Base-by-base conservation (phyloP, 768 basidiomycete species). In the Auricularia cornea region DNA sequence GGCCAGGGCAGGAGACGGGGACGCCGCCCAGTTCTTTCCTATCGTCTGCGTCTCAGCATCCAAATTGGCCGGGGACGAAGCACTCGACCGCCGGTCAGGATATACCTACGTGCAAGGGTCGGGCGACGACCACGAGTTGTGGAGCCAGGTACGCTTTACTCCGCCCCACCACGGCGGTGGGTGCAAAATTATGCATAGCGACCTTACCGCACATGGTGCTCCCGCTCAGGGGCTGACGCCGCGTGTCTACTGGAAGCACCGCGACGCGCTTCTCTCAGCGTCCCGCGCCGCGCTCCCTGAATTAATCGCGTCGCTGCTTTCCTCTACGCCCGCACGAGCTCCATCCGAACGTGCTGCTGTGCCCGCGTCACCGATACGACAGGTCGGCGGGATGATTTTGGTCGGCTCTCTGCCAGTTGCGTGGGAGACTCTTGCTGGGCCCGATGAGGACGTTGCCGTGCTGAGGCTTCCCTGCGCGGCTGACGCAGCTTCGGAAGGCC, bases 41-140 rank as follows among this genome's bases (percentile, higher is more conserved):
- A 72, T 98, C 62, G 77, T 98, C 30, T 97, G 94, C 72, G 74
- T 94, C 12, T 94, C 91, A 2, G 94, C 95, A 2, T 95, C 93
- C 3, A 85, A 84, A 66, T 86, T 85, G 66, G 79, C 88, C 5
- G 70, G 18, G 26, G 20, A 76, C 5, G 83, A 84, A 2, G 85
- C 85, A 6, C 62, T 82, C 1, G 87, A 89, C 64, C 78, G 89
- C 26, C 82, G 88, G 10, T 74, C 78, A n/a, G 91, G 90, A 0
- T 97, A 87, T 71, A 79, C 85, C 26, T 98, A 98, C 71, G 83
- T 98, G 8, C 94, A 96, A 72, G 96, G 96, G 1, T 92, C 90
- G 0, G 96, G 94, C 0, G 96, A 98, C 69, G 96, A 98, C 69
- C 92, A 95, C 70, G 94, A 97, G 73, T 78, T 89, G 4, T 95